These are phyloP conservation scores for Diaporthe humulicola DNA, from an alignment of 2,329 filamentous ascomycete species.

Conservation along the genomic window DNA sequence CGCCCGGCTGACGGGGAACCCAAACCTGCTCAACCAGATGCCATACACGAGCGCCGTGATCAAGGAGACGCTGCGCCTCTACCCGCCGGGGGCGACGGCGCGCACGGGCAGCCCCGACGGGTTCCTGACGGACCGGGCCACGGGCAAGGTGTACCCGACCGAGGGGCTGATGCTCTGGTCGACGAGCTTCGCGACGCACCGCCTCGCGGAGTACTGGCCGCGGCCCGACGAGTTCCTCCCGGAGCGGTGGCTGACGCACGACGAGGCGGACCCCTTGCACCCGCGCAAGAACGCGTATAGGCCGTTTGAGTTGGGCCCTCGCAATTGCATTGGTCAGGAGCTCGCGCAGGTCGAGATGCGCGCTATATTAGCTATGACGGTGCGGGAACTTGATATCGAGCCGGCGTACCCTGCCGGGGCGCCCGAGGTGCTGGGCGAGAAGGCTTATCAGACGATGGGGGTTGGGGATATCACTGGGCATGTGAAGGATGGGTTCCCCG, in stretches of 20 bases:
- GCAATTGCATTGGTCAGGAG: slow-evolving; percentile 53
- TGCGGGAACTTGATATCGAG: slow-evolving; percentile 38
- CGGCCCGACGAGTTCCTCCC: slow-evolving; percentile 55
- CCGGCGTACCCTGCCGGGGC: slow-evolving; percentile 23
- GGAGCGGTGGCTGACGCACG: slow-evolving; percentile 54
- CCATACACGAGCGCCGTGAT: slow-evolving; percentile 65
- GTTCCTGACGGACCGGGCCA: slow-evolving; percentile 51
- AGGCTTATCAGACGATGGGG: slow-evolving; percentile 22
- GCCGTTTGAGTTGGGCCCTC: slow-evolving; percentile 54
- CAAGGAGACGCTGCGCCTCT: slow-evolving; percentile 67
- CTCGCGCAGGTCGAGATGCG: slow-evolving; percentile 52
- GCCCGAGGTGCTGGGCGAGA: slow-evolving; percentile 27
- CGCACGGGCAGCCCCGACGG: slow-evolving; percentile 49
- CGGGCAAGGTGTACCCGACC: slow-evolving; percentile 53
- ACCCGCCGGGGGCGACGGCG: slow-evolving; percentile 59
- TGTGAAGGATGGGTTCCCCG: slow-evolving; percentile 31
- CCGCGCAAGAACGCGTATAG: slow-evolving; percentile 45
- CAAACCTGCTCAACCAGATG: slow-evolving; percentile 61
- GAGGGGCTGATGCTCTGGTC: slow-evolving; percentile 47
- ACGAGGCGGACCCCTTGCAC: slow-evolving; percentile 43
- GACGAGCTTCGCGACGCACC: slow-evolving; percentile 46
- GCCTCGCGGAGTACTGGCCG: slow-evolving; percentile 52
- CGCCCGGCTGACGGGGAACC: slow-evolving; percentile 55
- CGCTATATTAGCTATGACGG: slow-evolving; percentile 42
- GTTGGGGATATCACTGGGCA: slow-evolving; percentile 27